These are phyloP conservation scores for Platanthera guangdongensis DNA, from an alignment of 106 monocot genomes.

Conservation along the genomic window DNA sequence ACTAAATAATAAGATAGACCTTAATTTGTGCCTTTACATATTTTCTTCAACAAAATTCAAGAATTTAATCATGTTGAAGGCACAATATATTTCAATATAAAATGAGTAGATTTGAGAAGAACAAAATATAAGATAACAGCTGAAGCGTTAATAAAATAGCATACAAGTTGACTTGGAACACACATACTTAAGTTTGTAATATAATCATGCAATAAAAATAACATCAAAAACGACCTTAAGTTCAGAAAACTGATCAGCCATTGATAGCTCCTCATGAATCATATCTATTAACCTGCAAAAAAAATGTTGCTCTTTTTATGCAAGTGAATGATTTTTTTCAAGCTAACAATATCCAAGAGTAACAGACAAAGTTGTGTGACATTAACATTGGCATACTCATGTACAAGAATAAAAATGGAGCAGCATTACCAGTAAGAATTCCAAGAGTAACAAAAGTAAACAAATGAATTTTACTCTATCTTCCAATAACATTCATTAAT, in stretches of 20 bases:
- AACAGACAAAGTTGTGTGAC: not conserved
- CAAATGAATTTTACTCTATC: not conserved
- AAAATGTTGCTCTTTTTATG: not conserved
- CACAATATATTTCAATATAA: not conserved
- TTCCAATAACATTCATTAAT: too few relatives aligned
- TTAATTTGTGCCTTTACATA: too few relatives aligned
- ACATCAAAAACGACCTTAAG: conserved; percentile 51
- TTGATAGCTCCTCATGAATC: conserved; percentile 70
- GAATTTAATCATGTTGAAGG: not conserved
- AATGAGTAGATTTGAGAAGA: not conserved
- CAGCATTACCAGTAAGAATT: not conserved
- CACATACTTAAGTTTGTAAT: not conserved
- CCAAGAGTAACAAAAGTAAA: not conserved
- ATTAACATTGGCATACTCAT: not conserved
- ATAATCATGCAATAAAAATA: not conserved
- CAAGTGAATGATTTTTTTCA: not conserved
- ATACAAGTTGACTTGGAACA: not conserved
- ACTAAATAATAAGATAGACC: too few relatives aligned
- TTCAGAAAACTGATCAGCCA: conserved; percentile 80
- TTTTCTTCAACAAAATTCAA: too few relatives aligned
- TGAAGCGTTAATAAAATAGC: not conserved
- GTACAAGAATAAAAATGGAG: not conserved
- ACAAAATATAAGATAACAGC: not conserved
- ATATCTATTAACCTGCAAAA: conserved; percentile 79
- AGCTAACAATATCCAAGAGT: not conserved